Conservation (phyloP, 306 rosid species). For the Luffa acutangula region DNA sequence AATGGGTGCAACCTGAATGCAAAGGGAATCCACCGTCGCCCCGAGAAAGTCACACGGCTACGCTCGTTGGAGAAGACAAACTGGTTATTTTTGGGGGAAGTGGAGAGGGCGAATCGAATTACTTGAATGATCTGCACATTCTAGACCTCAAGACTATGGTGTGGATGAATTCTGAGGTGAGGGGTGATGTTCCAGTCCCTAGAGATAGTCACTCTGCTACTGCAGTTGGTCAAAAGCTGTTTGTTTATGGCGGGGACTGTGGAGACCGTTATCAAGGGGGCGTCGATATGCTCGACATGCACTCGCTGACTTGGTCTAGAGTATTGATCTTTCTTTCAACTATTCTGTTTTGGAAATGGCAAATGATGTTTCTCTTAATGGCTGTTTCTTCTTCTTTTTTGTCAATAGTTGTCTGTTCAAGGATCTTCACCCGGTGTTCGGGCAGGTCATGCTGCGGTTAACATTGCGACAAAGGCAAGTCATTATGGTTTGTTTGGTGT, state of each 20-base stretch:
- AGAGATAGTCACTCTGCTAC: constrained; percentile 79
- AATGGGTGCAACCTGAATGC: constrained; percentile 64
- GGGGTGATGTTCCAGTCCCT: constrained; percentile 75
- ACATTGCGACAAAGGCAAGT: constrained; percentile 70
- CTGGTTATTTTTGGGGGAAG: constrained; percentile 87
- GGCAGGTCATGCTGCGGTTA: constrained; percentile 90
- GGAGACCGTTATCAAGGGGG: constrained; percentile 83
- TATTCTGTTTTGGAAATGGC: neutral
- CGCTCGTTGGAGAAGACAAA: constrained; percentile 54
- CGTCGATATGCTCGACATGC: constrained; percentile 69
- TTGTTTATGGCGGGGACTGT: constrained; percentile 88
- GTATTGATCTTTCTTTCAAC: constrained; percentile 27
- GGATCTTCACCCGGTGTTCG: constrained; percentile 86
- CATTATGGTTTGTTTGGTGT: neutral
- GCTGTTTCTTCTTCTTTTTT: constrained; percentile 11
- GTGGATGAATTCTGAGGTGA: constrained; percentile 59
- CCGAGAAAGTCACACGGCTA: constrained; percentile 85
- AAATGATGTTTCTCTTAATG: neutral
- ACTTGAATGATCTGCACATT: constrained; percentile 76
- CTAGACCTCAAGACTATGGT: constrained; percentile 62
- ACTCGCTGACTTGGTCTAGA: constrained; percentile 77
- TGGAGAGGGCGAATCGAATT: constrained; percentile 85
- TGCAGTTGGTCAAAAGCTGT: constrained; percentile 63
- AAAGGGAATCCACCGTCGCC: constrained; percentile 75
- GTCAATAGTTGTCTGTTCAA: constrained; percentile 58